phyloP scores from a whole-genome alignment of 2,329 filamentous ascomycete species.

The Alternaria sp. region DNA sequence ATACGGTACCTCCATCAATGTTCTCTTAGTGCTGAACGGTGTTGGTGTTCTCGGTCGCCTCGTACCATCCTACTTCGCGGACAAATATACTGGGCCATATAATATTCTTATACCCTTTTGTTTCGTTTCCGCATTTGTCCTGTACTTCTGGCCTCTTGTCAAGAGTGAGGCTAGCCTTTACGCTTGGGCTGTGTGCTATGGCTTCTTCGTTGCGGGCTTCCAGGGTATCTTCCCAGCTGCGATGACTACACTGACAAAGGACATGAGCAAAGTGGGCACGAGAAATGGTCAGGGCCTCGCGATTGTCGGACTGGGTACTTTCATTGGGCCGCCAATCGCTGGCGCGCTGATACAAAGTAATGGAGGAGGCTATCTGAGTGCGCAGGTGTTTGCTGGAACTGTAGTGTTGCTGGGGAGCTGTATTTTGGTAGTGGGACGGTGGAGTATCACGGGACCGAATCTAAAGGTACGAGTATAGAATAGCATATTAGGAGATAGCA shows the following conservation, averaged over 20 bases:
- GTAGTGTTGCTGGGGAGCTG: constrained; percentile 41
- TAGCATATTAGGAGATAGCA: not conserved
- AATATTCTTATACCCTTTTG: constrained; percentile 65
- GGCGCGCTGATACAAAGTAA: constrained; percentile 55
- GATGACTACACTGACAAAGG: constrained; percentile 56
- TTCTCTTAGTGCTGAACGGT: constrained; percentile 67
- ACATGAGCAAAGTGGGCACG: constrained; percentile 57
- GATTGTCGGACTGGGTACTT: constrained; percentile 55
- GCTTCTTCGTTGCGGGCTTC: constrained; percentile 55
- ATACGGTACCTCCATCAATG: constrained; percentile 61
- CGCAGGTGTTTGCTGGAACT: constrained; percentile 54
- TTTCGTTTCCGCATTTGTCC: constrained; percentile 56
- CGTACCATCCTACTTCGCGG: constrained; percentile 63
- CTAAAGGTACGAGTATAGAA: constrained; percentile 33
- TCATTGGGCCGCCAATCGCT: constrained; percentile 59
- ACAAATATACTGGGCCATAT: constrained; percentile 62
- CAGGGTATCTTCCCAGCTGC: constrained; percentile 58
- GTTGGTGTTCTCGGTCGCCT: constrained; percentile 65
- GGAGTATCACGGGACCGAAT: constrained; percentile 42
- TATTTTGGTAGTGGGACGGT: constrained; percentile 40
- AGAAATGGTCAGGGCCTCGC: constrained; percentile 60
- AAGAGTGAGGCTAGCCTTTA: constrained; percentile 49
- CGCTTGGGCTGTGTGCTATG: constrained; percentile 57
- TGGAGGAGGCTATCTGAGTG: constrained; percentile 54
- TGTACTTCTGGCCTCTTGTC: constrained; percentile 68